Conservation (phyloP, 1,284 basidiomycete species). For the Ceratorhiza oryzae-sativae region DNA sequence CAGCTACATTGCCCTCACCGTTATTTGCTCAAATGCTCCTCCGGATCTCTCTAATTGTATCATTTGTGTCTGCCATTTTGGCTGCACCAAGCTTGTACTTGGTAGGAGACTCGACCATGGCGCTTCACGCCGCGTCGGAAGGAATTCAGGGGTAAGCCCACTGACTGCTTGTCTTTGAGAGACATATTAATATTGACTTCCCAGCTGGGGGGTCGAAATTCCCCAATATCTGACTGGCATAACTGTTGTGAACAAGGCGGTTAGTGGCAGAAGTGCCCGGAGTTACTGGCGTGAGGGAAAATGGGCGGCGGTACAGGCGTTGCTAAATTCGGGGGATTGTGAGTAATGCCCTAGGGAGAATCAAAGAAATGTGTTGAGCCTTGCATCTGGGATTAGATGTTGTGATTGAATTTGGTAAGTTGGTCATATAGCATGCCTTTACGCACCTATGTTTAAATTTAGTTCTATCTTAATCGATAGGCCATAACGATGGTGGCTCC, state of each 20-base stretch:
- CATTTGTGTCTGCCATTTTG: slow-evolving; percentile 9
- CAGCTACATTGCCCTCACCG: background rate
- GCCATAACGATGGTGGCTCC: slow-evolving; percentile 40
- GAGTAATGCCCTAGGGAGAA: too few relatives aligned
- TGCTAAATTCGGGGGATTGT: slow-evolving; percentile 39
- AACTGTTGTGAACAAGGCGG: slow-evolving; percentile 56
- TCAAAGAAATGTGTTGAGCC: too few relatives aligned
- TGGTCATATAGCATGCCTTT: too few relatives aligned
- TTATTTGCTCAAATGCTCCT: slow-evolving; percentile 31
- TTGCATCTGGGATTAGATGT: too few relatives aligned
- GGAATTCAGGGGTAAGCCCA: slow-evolving; percentile 42
- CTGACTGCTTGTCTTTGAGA: background rate
- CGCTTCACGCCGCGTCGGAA: slow-evolving; percentile 45
- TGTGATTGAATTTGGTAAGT: slow-evolving; percentile 39
- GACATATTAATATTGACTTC: background rate
- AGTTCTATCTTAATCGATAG: too few relatives aligned
- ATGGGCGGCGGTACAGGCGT: slow-evolving; percentile 34
- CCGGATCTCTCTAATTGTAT: background rate
- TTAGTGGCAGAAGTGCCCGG: slow-evolving; percentile 58
- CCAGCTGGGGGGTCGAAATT: slow-evolving; percentile 57
- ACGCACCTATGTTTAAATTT: too few relatives aligned
- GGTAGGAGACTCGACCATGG: slow-evolving; percentile 59
- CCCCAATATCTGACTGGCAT: slow-evolving; percentile 55
- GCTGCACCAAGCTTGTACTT: slow-evolving; percentile 50
- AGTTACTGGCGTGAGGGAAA: slow-evolving; percentile 57